Base-by-base conservation (phyloP, 192 early-diverging fungal species). In the Backusella luteola region DNA sequence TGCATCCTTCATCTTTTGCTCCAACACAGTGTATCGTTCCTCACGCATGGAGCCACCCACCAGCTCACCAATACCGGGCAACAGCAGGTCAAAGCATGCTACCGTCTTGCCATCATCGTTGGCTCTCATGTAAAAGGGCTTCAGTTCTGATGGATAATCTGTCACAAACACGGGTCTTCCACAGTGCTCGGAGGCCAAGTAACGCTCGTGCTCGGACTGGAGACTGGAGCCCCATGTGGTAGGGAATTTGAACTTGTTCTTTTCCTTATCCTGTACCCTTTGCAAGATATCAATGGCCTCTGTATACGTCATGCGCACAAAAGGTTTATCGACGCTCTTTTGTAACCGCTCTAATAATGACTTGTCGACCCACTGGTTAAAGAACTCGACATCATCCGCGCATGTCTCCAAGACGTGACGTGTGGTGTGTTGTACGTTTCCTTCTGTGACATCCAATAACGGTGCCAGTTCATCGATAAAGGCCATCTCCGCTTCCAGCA, bases 81-180 rank as follows among this genome's bases (percentile, higher is more conserved):
- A 87, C 29, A 97, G 76, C 77, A 97, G 74, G 81, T 97, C 96
- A 49, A 92, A 89, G 53, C 94, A 95, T 0, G 90, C 92, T 2
- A 96, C 96, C 0, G 93, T 95, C 34, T 80, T 84, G 12, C 84
- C 75, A 76, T 89, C 82, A 12, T 76, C 69, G 67, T 91, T 90
- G 1, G 77, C 84, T 42, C 90, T 81, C 96, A 97, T 97, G 71
- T 97, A 97, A 76, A 97, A 97, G 0, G 96, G 94, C 80, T 97
- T 97, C 35, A 94, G 75, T 11, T 73, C 77, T 1, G 84, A 80
- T 6, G 95, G 96, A 77, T 96, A 97, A 71, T 96, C 91, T n/a
- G 93, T 96, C 19, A 97, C 93, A 89, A 95, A 97, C 3, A 97
- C 92, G 1, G 96, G 96, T 8, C 80, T 83, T n/a, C 87, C 80